These are phyloP conservation scores for Aspergillus olivimuriae DNA, from an alignment of 495 filamentous ascomycete species.

Conservation along the genomic window DNA sequence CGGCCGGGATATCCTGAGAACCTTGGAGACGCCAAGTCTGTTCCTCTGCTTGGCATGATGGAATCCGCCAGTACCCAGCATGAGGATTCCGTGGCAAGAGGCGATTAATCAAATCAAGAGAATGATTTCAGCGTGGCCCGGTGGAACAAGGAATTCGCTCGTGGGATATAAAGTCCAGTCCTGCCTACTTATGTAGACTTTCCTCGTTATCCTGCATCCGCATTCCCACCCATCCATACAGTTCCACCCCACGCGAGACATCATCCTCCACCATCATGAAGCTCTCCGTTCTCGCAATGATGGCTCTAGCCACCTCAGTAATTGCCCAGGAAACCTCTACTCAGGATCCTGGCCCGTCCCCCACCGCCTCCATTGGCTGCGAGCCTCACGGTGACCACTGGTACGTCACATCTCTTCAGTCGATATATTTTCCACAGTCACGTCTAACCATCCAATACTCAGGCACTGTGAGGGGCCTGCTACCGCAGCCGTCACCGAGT, in stretches of 20 bases:
- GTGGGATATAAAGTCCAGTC: no score
- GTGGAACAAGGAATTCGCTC: background rate
- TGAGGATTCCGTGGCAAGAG: background rate
- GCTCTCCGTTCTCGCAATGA: slow-evolving; percentile 11
- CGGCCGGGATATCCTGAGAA: slow-evolving; percentile 5
- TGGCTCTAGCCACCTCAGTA: slow-evolving; percentile 12
- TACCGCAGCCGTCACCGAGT: slow-evolving; percentile 1
- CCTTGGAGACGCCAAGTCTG: slow-evolving; percentile 19
- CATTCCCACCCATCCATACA: background rate
- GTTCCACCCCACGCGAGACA: background rate
- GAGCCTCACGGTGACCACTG: slow-evolving; percentile 29
- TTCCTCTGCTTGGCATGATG: slow-evolving; percentile 11
- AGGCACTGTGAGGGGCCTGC: slow-evolving; percentile 23
- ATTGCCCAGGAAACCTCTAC: slow-evolving; percentile 5
- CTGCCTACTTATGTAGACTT: no score
- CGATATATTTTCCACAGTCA: background rate
- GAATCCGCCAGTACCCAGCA: background rate
- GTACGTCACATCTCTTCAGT: slow-evolving; percentile 6
- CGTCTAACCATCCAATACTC: background rate
- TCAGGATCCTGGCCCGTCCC: slow-evolving; percentile 19
- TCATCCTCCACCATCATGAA: slow-evolving; percentile 10
- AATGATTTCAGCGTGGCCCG: background rate
- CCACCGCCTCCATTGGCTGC: slow-evolving; percentile 25
- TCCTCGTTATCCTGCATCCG: no score
- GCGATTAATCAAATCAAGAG: background rate